Percentiles rank a stretch among this genome's conserved stretches.
Conservation (phyloP, 23 red algal species). For the Gracilariopsis chorda region DNA sequence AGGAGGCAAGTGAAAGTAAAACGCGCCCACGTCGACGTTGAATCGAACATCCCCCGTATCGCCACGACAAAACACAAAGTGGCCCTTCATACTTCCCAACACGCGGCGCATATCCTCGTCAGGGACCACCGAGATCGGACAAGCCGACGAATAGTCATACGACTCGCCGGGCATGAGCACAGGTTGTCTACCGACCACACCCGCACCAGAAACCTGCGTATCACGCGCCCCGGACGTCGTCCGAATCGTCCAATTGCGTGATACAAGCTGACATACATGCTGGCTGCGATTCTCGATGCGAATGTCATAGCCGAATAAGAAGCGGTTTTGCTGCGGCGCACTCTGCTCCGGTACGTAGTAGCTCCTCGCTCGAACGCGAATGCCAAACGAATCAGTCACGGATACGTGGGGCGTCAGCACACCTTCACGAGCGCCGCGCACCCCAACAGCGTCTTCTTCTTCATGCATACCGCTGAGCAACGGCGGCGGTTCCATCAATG, state of each 20-base stretch:
- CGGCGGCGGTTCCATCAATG: slow-evolving; percentile 21
- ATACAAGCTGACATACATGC: slow-evolving; percentile 54
- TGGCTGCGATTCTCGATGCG: slow-evolving; percentile 31
- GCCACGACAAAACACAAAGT: slow-evolving; percentile 7
- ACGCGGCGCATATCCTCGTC: background rate
- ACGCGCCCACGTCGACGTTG: background rate
- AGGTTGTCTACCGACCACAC: slow-evolving; percentile 78
- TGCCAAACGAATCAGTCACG: slow-evolving; percentile 12
- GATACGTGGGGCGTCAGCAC: background rate
- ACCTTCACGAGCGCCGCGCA: background rate
- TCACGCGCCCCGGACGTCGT: background rate
- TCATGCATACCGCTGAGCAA: background rate
- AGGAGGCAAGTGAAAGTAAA: slow-evolving; percentile 1
- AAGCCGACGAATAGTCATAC: slow-evolving; percentile 52
- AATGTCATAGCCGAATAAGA: slow-evolving; percentile 69
- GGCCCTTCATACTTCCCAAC: background rate
- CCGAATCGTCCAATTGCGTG: slow-evolving; percentile 71
- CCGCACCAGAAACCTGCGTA: slow-evolving; percentile 43
- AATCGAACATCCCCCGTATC: slow-evolving; percentile 13
- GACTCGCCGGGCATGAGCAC: slow-evolving; percentile 58
- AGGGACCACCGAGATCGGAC: background rate
- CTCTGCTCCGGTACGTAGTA: slow-evolving; percentile 50
- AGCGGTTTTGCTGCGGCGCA: slow-evolving; percentile 2
- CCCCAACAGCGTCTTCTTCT: background rate
- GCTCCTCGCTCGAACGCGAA: slow-evolving; percentile 48